Evolutionary conservation across 208 protist genomes (phyloP).

Genomic region (Wallacemonas rigidus): DNA sequence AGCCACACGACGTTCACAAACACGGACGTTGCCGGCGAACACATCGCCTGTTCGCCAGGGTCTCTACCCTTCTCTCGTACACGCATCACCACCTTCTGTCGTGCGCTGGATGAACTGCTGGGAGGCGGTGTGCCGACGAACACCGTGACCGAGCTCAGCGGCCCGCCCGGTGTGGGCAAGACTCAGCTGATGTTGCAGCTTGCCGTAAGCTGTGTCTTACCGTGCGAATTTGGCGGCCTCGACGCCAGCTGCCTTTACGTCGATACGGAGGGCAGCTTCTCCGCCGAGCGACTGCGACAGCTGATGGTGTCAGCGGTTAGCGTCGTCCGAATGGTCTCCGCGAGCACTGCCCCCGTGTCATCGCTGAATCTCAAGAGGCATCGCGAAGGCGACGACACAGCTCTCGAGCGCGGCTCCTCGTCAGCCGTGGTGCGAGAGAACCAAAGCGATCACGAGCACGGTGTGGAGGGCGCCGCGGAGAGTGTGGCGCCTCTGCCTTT

Average conservation of each 20-base stretch:
- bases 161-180: slow-evolving; percentile 91
- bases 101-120: slow-evolving; percentile 73
- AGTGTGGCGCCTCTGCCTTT: not conserved
- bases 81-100: slow-evolving; percentile 73
- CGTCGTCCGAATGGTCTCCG: slow-evolving; percentile 21
- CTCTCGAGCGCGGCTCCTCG: too few relatives aligned
- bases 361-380: not conserved
- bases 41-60: too few relatives aligned
- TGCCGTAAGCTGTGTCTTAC: slow-evolving; percentile 74
- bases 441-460: too few relatives aligned
- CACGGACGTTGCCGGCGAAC: too few relatives aligned
- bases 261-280: slow-evolving; percentile 93
- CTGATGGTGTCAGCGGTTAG: slow-evolving; percentile 69
- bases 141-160: slow-evolving; percentile 79
- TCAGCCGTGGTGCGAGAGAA: too few relatives aligned
- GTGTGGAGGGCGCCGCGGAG: too few relatives aligned
- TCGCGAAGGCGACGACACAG: too few relatives aligned
- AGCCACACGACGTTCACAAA: too few relatives aligned
- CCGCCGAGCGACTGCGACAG: slow-evolving; percentile 65
- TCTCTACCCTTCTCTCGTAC: not conserved
- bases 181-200: slow-evolving; percentile 92
- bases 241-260: slow-evolving; percentile 80
- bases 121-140: slow-evolving; percentile 67
- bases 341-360: not conserved
- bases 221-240: slow-evolving; percentile 67